These are phyloP conservation scores for Acer yangbiense DNA, from an alignment of 345 rosid genomes.

Conservation along the genomic window DNA sequence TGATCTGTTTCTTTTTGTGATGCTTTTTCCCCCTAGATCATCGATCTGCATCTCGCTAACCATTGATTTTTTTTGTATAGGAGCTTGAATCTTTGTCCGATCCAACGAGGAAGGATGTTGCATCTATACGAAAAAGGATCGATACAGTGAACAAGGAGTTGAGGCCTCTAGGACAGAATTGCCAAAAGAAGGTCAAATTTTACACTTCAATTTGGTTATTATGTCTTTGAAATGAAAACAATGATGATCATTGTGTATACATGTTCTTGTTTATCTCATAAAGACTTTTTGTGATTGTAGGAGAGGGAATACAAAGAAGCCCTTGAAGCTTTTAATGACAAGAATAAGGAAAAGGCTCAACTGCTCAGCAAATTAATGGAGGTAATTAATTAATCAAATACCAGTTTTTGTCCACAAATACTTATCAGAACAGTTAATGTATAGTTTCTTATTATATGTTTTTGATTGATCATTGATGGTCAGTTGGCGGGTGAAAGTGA, in stretches of 20 bases:
- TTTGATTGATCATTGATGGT: constrained; percentile 2
- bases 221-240: not conserved
- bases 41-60: not conserved
- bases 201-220: not conserved
- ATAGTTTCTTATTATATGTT: not conserved
- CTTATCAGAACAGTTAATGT: not conserved
- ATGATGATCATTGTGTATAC: not conserved
- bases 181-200: constrained; percentile 59
- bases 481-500: constrained; percentile 89
- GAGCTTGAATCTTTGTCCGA: constrained; percentile 73
- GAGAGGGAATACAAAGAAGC: constrained; percentile 93
- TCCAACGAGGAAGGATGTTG: constrained; percentile 70
- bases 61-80: constrained; percentile 26
- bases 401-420: not conserved
- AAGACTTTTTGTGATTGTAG: constrained; percentile 34
- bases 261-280: not conserved
- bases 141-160: constrained; percentile 50
- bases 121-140: constrained; percentile 52
- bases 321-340: constrained; percentile 82
- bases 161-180: constrained; percentile 56
- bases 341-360: constrained; percentile 80
- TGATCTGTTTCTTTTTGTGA: not conserved
- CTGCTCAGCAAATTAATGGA: constrained; percentile 76
- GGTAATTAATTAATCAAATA: constrained; percentile 37
- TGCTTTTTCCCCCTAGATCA: too few species aligned